Conservation (phyloP, 345 rosid genomes). For the Clarkia xantiana region DNA sequence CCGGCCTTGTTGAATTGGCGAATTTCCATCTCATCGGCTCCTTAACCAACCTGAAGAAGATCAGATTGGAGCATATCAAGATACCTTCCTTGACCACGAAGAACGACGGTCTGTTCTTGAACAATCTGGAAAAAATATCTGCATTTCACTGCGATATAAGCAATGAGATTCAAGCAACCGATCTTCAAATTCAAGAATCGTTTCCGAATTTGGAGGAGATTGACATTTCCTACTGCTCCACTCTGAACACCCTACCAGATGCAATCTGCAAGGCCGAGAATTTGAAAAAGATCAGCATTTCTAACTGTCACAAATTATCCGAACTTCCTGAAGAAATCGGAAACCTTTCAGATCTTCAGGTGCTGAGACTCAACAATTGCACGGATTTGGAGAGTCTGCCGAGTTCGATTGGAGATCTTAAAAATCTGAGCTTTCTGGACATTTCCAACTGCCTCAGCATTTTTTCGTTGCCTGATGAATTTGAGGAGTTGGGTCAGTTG, state of each 20-base stretch:
- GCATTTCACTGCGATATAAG: constrained; percentile 31
- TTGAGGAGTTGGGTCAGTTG: constrained; percentile 27
- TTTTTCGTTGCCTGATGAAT: constrained; percentile 21
- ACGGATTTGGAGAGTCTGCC: constrained; percentile 25
- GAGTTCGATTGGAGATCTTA: constrained; percentile 16
- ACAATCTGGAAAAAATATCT: constrained; percentile 27
- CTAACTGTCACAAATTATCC: constrained; percentile 34
- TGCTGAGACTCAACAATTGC: constrained; percentile 32
- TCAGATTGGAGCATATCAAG: constrained; percentile 35
- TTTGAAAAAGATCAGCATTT: constrained; percentile 36
- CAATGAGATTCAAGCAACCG: constrained; percentile 12
- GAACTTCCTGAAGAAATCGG: constrained; percentile 29
- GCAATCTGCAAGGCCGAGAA: constrained; percentile 16
- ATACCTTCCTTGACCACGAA: constrained; percentile 12
- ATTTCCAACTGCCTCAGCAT: constrained; percentile 27
- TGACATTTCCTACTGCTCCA: constrained; percentile 33
- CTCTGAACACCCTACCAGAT: constrained; percentile 24
- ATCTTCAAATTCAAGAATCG: constrained; percentile 6
- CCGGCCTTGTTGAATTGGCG: constrained; percentile 16
- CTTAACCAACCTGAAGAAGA: constrained; percentile 35
- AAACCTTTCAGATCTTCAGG: constrained; percentile 21
- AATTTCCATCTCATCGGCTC: constrained; percentile 22
- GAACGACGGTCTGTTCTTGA: constrained; percentile 1
- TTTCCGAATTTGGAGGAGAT: constrained; percentile 33
- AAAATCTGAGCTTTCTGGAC: constrained; percentile 23